phyloP scores from a whole-genome alignment of 352 stramenopile species.

The Phytophthora litchii region DNA sequence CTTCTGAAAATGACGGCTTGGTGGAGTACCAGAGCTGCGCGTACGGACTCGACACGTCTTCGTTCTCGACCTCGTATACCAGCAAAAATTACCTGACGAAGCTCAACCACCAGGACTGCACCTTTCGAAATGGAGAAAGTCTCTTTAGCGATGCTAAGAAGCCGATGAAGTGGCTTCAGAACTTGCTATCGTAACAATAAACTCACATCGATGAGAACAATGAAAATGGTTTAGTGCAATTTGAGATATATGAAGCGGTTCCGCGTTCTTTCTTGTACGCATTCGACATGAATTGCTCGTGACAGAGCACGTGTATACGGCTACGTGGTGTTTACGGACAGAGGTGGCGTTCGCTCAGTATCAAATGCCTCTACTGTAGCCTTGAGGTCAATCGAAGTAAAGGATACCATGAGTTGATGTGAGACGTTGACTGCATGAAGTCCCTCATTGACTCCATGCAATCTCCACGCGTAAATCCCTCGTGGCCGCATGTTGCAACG shows the following conservation, averaged over 20 bases:
- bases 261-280: too few species aligned
- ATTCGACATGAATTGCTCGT: too few species aligned
- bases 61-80: conserved; percentile 36
- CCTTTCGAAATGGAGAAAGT: conserved; percentile 53
- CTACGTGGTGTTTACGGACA: background rate
- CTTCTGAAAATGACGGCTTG: conserved; percentile 32
- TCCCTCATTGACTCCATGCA: too few species aligned
- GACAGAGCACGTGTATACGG: too few species aligned
- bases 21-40: conserved; percentile 53
- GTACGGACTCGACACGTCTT: conserved; percentile 24
- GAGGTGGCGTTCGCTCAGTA: too few species aligned
- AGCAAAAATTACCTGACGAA: conserved; percentile 49
- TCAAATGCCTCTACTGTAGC: background rate
- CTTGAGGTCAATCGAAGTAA: background rate
- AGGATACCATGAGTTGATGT: background rate
- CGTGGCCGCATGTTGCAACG: conserved; percentile 4
- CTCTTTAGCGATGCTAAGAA: conserved; percentile 48
- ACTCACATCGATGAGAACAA: too few species aligned
- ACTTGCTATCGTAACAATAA: conserved; percentile 43
- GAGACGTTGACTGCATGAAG: too few species aligned
- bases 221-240: background rate
- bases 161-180: conserved; percentile 64
- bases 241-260: too few species aligned
- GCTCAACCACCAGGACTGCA: conserved; percentile 55
- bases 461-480: conserved; percentile 3